These are phyloP conservation scores for Penicillium diatomitis DNA, from an alignment of 495 filamentous ascomycete genomes.

Conservation along the genomic window DNA sequence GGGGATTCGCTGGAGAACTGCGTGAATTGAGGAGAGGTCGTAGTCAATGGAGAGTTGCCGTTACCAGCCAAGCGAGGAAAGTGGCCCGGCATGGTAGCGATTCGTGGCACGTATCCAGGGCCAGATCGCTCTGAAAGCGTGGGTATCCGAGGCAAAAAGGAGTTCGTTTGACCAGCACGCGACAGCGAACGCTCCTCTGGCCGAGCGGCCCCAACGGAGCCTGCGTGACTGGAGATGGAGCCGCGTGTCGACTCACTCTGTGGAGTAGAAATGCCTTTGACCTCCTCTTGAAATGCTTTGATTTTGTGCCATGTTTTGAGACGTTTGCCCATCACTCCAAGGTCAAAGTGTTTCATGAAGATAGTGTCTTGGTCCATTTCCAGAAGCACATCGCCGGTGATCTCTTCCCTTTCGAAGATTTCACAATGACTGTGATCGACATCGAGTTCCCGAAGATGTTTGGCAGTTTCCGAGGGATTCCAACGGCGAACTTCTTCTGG, in stretches of 20 bases:
- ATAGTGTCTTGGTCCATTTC: constrained; percentile 91
- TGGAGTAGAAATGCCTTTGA: constrained; percentile 34
- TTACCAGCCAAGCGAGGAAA: constrained; percentile 30
- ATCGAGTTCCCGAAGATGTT: constrained; percentile 70
- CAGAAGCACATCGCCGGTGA: constrained; percentile 83
- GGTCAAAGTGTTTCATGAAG: constrained; percentile 89
- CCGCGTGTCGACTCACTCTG: constrained; percentile 10
- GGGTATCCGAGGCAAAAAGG: constrained; percentile 53
- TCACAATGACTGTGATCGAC: constrained; percentile 82
- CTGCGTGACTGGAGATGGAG: constrained; percentile 23
- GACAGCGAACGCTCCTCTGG: constrained; percentile 33
- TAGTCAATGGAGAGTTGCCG: constrained; percentile 24
- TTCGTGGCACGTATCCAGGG: constrained; percentile 15
- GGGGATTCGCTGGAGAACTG: constrained; percentile 46
- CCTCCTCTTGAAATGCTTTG: constrained; percentile 78
- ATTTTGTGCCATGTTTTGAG: constrained; percentile 95
- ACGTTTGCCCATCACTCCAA: constrained; percentile 80
- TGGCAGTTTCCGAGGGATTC: constrained; percentile 70
- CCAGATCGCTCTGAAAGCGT: constrained; percentile 40
- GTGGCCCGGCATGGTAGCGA: constrained; percentile 19
- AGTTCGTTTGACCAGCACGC: constrained; percentile 28
- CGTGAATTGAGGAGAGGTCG: constrained; percentile 26
- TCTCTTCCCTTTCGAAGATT: constrained; percentile 93
- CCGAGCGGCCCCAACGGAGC: constrained; percentile 1
- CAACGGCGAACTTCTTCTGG: constrained; percentile 62